Percentiles rank a stretch among this genome's conserved stretches.
These are phyloP conservation scores for Cystofilobasidium macerans DNA, from an alignment of 768 basidiomycete genomes.

Conservation along the genomic window DNA sequence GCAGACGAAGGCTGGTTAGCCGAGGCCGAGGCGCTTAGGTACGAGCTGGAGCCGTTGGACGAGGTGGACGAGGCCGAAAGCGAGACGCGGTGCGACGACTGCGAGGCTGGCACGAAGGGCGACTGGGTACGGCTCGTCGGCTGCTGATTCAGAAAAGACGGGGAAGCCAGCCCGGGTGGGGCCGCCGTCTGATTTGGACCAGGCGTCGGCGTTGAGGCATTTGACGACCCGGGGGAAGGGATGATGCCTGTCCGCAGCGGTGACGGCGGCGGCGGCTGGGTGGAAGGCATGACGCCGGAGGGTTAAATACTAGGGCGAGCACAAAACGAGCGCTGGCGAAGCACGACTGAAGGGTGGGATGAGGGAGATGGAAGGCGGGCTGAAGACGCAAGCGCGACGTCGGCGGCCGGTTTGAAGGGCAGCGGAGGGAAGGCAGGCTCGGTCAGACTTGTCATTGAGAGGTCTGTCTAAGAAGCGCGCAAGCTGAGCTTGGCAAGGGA, in stretches of 20 bases:
- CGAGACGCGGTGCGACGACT: not conserved
- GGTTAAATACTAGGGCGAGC: too few relatives aligned
- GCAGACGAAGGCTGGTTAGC: not conserved
- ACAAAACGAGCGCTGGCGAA: too few relatives aligned
- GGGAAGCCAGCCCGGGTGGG: not conserved
- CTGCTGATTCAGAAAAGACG: not conserved
- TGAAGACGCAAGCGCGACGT: too few relatives aligned
- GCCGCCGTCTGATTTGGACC: not conserved
- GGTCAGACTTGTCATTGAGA: too few relatives aligned
- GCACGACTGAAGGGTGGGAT: too few relatives aligned
- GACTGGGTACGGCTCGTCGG: not conserved
- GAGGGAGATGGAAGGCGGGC: too few relatives aligned
- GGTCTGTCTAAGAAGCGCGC: too few relatives aligned
- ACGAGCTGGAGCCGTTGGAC: conserved; percentile 2
- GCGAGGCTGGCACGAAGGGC: not conserved
- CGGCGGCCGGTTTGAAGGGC: too few relatives aligned
- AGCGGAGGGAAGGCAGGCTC: too few relatives aligned
- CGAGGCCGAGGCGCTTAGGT: not conserved
- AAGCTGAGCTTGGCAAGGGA: too few relatives aligned
- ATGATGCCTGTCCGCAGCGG: conserved; percentile 6
- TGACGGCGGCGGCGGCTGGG: conserved; percentile 8
- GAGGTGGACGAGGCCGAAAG: not conserved
- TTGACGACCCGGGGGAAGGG: not conserved
- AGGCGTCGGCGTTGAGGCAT: not conserved
- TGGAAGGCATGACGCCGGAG: not conserved